Evolutionary conservation across 257 asterid species (phyloP).

Genomic region (Misopates orontium): DNA sequence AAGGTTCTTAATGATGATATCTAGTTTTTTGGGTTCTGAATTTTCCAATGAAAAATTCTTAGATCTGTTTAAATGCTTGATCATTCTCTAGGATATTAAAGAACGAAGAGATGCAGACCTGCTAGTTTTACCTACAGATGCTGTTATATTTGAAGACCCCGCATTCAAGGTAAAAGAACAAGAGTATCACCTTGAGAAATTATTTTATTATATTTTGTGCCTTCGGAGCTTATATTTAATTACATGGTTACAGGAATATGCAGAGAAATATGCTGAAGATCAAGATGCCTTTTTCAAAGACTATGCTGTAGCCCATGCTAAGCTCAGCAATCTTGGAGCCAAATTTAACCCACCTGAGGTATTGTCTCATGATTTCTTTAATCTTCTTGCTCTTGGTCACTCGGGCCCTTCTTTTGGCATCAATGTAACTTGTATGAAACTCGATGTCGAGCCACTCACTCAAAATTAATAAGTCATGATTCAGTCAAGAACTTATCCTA

Average conservation of each 20-base stretch:
- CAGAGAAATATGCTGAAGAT: constrained; percentile 90
- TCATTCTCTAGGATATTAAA: constrained; percentile 70
- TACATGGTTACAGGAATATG: constrained; percentile 54
- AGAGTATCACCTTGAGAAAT: not conserved
- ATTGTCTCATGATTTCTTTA: constrained; percentile 2
- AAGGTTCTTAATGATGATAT: constrained; percentile 48
- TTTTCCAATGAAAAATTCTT: constrained; percentile 18
- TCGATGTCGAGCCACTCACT: not conserved
- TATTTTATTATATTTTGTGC: constrained; percentile 12
- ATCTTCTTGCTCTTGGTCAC: constrained; percentile 2
- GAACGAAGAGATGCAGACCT: constrained; percentile 81
- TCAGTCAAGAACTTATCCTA: not conserved
- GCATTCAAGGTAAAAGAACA: constrained; percentile 75
- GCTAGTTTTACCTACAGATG: constrained; percentile 94
- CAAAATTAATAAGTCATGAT: not conserved
- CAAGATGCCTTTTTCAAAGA: constrained; percentile 88
- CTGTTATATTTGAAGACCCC: constrained; percentile 91
- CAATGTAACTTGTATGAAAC: constrained; percentile 6
- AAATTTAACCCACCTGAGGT: constrained; percentile 97
- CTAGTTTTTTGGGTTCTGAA: constrained; percentile 15
- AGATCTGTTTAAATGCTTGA: constrained; percentile 24
- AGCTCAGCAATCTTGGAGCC: constrained; percentile 94
- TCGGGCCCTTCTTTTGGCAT: not conserved
- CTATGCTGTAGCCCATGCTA: constrained; percentile 96
- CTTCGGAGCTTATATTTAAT: constrained; percentile 26